Evolutionary conservation across 164 flowering plant species (phyloP), one percentile per base, ranked within the genome.

Genomic region (Buxus sempervirens): DNA sequence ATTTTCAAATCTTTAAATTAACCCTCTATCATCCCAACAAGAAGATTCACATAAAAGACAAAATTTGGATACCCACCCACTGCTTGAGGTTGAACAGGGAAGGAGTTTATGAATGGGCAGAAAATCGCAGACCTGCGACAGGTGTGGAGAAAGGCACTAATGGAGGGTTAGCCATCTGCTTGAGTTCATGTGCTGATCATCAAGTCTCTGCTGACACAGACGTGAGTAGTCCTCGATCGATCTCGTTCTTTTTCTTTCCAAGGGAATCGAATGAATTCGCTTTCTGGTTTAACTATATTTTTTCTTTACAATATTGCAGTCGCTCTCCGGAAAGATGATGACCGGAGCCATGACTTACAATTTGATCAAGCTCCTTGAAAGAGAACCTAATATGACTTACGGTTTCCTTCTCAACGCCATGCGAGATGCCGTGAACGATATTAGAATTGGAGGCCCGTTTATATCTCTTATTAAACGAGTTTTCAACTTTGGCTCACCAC

Each of bases 161-260:
- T 13, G 97, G 94, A 10, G 94, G 97, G 4, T 57, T 69, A 13
- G 97, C 90, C 21, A 14, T 86, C 1, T 82, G 71, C 38, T 74
- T 90, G 58, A 86, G 94, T 38, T 84, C 88, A 45, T 90, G 97
- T 68, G 88, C 82, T 69, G 97, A 90, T 76, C 51, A 83, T 76
- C 84, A 87, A 55, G 81, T 58, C 49, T 76, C 87, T 26, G 82
- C 75, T 25, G 90, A 82, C 63, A 82, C 87, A 21, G 58, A 77
- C 10, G 87, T 83, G 63, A 71, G 72, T 67, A 58, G 48, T 23
- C 19, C 16, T 5, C 25, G 2, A 21, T 12, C 22, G 27, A 7
- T 3, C 24, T 32, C 7, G 7, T 32, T 32, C 7, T 32, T 32
- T 32, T 3, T 32, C 7, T 32, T 32, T 32, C 7, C n/a, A n/a